These are phyloP conservation scores for Tetracladium setigerum DNA, from an alignment of 495 filamentous ascomycete genomes.

Conservation along the genomic window DNA sequence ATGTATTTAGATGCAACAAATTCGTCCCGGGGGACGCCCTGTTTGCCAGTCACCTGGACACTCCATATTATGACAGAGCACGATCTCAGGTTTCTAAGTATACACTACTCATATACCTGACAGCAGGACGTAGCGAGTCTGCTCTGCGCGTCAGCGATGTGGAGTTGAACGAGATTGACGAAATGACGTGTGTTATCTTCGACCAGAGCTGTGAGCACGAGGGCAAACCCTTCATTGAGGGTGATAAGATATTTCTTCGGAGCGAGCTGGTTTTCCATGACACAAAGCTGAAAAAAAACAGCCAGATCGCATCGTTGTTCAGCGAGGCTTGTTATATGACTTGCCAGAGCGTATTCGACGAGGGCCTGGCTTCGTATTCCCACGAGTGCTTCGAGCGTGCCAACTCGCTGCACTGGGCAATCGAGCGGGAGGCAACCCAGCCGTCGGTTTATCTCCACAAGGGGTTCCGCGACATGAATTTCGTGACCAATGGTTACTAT, in stretches of 20 bases:
- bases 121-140: neutral
- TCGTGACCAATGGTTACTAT: neutral
- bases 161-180: neutral
- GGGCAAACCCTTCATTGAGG: neutral
- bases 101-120: neutral
- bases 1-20: neutral
- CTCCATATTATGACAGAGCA: neutral
- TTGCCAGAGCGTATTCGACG: neutral
- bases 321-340: neutral
- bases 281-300: neutral
- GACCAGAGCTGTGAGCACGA: neutral
- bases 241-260: neutral
- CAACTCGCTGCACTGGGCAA: neutral
- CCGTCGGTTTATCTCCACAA: neutral
- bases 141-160: neutral
- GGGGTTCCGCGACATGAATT: neutral
- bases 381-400: neutral
- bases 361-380: neutral
- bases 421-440: neutral
- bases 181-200: neutral
- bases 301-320: neutral
- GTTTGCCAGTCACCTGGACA: neutral
- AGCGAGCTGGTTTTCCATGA: neutral
- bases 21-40: neutral
- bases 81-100: neutral